Evolutionary conservation across 257 asterid genomes (phyloP).

Genomic region (Solanum gracilifrons): DNA sequence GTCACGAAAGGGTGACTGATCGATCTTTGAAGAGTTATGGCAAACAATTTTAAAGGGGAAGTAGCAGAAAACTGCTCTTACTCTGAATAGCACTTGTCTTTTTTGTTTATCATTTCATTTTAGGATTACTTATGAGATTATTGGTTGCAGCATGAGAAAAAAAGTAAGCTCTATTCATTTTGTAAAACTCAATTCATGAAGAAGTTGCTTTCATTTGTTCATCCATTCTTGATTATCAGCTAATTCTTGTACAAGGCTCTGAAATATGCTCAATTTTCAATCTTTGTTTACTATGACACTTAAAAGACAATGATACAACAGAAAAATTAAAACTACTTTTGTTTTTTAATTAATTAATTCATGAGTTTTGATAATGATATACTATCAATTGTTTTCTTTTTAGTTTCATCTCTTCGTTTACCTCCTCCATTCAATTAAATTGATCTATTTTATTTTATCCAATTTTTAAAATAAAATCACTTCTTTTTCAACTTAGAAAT

Average conservation of each 20-base stretch:
- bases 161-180: not conserved
- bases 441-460: too few species aligned
- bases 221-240: not conserved
- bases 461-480: too few species aligned
- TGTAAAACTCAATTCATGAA: not conserved
- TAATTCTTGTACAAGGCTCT: not conserved
- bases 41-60: not conserved
- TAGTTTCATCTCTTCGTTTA: too few species aligned
- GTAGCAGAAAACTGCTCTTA: not conserved
- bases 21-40: not conserved
- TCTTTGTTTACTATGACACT: not conserved
- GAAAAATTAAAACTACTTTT: too few species aligned
- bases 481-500: too few species aligned
- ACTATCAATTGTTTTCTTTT: too few species aligned
- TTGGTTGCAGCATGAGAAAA: not conserved
- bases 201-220: not conserved
- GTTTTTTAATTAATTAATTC: too few species aligned
- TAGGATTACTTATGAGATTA: not conserved
- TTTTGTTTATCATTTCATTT: not conserved
- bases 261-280: not conserved
- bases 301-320: too few species aligned
- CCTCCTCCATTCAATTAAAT: too few species aligned
- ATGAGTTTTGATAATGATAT: too few species aligned
- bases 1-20: conserved; percentile 27
- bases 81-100: not conserved